These are phyloP conservation scores for Sextonia rubra DNA, from an alignment of 164 flowering plant genomes.

Conservation along the genomic window DNA sequence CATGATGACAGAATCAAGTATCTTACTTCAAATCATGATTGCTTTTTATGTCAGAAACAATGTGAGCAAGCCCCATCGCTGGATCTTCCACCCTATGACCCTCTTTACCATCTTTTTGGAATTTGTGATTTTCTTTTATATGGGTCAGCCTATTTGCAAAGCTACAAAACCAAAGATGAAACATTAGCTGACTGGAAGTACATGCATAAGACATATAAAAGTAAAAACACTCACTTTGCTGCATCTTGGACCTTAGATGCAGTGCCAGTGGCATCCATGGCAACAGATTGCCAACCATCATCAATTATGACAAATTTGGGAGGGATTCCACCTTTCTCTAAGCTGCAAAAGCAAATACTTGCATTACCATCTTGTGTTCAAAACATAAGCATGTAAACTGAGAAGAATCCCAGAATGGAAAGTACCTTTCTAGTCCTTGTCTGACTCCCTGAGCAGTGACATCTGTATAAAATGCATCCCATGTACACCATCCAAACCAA, in stretches of 20 bases:
- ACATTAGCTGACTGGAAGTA: not conserved
- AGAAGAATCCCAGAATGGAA: not conserved
- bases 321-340: slow-evolving; percentile 65
- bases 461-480: slow-evolving; percentile 93
- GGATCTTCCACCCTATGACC: slow-evolving; percentile 62
- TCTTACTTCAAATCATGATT: slow-evolving; percentile 60
- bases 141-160: slow-evolving; percentile 71
- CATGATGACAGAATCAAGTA: not conserved
- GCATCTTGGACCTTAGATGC: slow-evolving; percentile 43
- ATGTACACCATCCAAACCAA: slow-evolving; percentile 97
- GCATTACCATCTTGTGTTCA: not conserved
- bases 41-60: slow-evolving; percentile 60
- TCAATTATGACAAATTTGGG: slow-evolving; percentile 86
- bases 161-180: slow-evolving; percentile 25
- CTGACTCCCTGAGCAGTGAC: slow-evolving; percentile 67
- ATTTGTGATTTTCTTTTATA: slow-evolving; percentile 81
- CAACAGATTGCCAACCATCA: slow-evolving; percentile 93
- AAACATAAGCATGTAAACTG: not conserved
- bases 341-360: slow-evolving; percentile 32
- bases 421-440: slow-evolving; percentile 66
- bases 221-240: slow-evolving; percentile 55
- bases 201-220: not conserved
- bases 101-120: slow-evolving; percentile 38
- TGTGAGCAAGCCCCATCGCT: slow-evolving; percentile 54
- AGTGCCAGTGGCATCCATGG: slow-evolving; percentile 50